Evolutionary conservation across 768 basidiomycete genomes (phyloP).

Genomic region (Chalciporus pseudorubinellus): DNA sequence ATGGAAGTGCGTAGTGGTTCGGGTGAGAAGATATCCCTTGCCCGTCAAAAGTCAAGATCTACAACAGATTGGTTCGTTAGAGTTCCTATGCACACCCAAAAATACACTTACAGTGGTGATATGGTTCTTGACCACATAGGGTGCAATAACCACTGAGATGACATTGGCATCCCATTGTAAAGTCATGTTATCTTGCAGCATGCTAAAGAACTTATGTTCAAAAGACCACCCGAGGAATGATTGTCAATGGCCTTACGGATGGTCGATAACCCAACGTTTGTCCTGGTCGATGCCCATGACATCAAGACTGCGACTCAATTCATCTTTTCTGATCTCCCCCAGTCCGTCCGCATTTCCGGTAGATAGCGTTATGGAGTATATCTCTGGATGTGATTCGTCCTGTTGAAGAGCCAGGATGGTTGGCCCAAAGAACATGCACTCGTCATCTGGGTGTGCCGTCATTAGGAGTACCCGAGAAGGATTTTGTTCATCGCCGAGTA

Average conservation of each 20-base stretch:
- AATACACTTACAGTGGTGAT: conserved; percentile 57
- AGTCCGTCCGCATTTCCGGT: conserved; percentile 77
- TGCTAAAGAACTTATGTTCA: conserved; percentile 35
- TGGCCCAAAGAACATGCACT: conserved; percentile 91
- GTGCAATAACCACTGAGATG: conserved; percentile 56
- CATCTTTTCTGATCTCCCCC: conserved; percentile 55
- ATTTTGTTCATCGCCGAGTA: conserved; percentile 13
- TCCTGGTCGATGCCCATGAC: conserved; percentile 59
- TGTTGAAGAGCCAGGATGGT: conserved; percentile 59
- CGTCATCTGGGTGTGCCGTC: conserved; percentile 95
- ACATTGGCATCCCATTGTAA: conserved; percentile 57
- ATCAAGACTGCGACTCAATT: conserved; percentile 63
- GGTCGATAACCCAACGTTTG: conserved; percentile 61
- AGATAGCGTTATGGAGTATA: conserved; percentile 73
- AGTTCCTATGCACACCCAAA: not conserved
- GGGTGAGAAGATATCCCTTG: conserved; percentile 80
- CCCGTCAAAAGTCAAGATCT: conserved; percentile 87
- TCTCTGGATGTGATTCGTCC: conserved; percentile 24
- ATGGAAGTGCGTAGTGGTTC: conserved; percentile 74
- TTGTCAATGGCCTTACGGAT: conserved; percentile 53
- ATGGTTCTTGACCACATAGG: conserved; percentile 54
- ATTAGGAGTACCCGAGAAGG: conserved; percentile 53
- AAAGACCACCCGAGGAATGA: conserved; percentile 4
- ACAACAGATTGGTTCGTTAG: conserved; percentile 4
- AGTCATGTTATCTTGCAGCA: conserved; percentile 75